phyloP scores from a whole-genome alignment of 208 protist genomes.

The Wallacemonas sp. region DNA sequence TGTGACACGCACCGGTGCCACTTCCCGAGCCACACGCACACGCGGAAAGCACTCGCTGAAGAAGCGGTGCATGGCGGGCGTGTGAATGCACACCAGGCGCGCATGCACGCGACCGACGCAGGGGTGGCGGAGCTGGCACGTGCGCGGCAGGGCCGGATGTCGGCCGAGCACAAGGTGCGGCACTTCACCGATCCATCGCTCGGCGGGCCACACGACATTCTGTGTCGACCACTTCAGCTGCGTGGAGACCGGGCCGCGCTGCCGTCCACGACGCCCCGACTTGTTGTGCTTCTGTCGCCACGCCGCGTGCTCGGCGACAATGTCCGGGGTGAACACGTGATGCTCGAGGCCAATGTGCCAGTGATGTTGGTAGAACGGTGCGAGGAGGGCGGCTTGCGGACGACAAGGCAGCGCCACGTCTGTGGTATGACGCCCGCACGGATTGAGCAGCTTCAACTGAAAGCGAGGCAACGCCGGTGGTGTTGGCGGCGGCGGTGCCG shows the following conservation, averaged over 20 bases:
- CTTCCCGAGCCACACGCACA: neutral
- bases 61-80: slow-evolving; percentile 29
- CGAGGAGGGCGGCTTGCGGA: slow-evolving; percentile 48
- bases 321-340: slow-evolving; percentile 6
- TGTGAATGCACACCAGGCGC: slow-evolving; percentile 54
- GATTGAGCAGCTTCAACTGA: slow-evolving; percentile 56
- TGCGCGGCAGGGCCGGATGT: slow-evolving; percentile 46
- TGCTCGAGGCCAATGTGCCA: slow-evolving; percentile 16
- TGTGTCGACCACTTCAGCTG: slow-evolving; percentile 3
- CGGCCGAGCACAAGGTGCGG: slow-evolving; percentile 71
- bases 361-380: slow-evolving; percentile 45
- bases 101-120: slow-evolving; percentile 74
- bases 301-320: neutral
- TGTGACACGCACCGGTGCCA: neutral
- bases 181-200: slow-evolving; percentile 58
- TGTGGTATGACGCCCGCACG: slow-evolving; percentile 41
- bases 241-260: neutral
- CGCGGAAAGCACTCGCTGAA: slow-evolving; percentile 26
- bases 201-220: slow-evolving; percentile 9
- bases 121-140: slow-evolving; percentile 44
- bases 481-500: too few species aligned
- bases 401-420: slow-evolving; percentile 49
- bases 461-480: slow-evolving; percentile 21
- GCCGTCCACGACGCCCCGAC: neutral
- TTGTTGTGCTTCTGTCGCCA: neutral